Base-by-base conservation (phyloP, 176 grass and related monocot species). In the Musa acuminata region DNA sequence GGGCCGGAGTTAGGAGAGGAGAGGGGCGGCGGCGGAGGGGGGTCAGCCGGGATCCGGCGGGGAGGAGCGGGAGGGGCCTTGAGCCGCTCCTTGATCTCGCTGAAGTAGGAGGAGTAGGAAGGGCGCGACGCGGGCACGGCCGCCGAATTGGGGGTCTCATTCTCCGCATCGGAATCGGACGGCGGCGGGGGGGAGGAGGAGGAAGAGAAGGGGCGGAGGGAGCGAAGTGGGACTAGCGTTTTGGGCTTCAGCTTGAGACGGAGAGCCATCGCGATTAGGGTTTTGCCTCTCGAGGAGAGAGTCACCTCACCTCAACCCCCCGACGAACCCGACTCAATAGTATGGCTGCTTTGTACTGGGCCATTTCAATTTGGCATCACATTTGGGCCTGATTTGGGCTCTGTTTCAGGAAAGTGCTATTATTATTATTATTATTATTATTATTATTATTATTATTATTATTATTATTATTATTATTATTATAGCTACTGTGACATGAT, bases 41-140 rank as follows among this genome's bases (percentile, higher is more conserved):
- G 64, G 16, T 81, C 48, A 53, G 23, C 51, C 7, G 78, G 83
- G 65, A 77, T 81, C 73, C 87, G 81, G 9, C 74, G 79, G 9
- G 77, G 77, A 79, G 51, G 53, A 17, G 81, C 19, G 11, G 71
- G 65, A 11, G 87, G 55, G 11, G 84, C 75, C 13, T 24, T 60
- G 51, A 96, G 82, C 21, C 80, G 84, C 17, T 85, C 65, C 16
- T 77, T 69, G 77, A 96, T 62, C 19, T 82, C 84, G 12, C 8
- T 59, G 75, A 92, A 96, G 26, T 73, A 52, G 22, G 88, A 62
- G 2, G 73, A 81, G 25, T 27, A 57, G 11, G 49, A 12, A 59
- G 80, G 52, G 1, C 25, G 55, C 20, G 69, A 9, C 13, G 64
- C 73, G 23, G 55, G 55, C 8, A 25, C 48, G 20, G 49, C 60